Conservation (phyloP, 192 early-diverging fungal genomes). For the Linnemannia zychae region DNA sequence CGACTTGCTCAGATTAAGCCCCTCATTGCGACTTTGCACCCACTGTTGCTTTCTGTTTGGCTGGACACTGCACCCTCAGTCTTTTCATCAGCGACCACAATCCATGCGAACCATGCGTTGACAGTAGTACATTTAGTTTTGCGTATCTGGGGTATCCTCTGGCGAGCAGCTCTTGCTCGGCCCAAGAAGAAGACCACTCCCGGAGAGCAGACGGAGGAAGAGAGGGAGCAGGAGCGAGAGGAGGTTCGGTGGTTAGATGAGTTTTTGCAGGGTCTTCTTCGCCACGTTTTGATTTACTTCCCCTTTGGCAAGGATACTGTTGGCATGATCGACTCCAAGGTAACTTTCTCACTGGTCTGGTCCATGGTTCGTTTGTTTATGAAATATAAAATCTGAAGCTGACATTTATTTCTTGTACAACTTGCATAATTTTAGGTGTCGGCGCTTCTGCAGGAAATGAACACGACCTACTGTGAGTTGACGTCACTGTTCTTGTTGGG, state of each 20-base stretch:
- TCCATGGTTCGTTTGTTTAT: not conserved
- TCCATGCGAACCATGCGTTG: conserved; percentile 67
- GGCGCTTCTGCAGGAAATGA: conserved; percentile 73
- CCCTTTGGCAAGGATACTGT: conserved; percentile 77
- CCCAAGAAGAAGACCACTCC: conserved; percentile 28
- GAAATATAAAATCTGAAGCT: not conserved
- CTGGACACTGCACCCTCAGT: conserved; percentile 79
- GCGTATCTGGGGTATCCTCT: conserved; percentile 78
- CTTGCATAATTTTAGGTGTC: conserved; percentile 60
- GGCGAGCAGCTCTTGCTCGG: conserved; percentile 65
- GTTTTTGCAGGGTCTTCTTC: conserved; percentile 71
- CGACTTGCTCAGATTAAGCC: conserved; percentile 43
- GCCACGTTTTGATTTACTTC: conserved; percentile 80
- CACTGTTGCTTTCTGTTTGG: conserved; percentile 83
- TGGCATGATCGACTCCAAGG: conserved; percentile 66
- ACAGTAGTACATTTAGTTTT: conserved; percentile 73
- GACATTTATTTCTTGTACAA: conserved; percentile 6
- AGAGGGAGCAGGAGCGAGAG: conserved; percentile 28
- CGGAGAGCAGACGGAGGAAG: conserved; percentile 32
- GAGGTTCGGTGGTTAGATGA: conserved; percentile 59
- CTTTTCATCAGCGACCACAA: conserved; percentile 65
- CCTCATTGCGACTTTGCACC: conserved; percentile 66
- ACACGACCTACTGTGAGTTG: conserved; percentile 76
- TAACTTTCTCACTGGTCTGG: conserved; percentile 14
- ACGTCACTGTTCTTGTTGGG: conserved; percentile 69